Base-by-base conservation (phyloP, 1,139 yeast genomes). In the Diutina scorzettiae region DNA sequence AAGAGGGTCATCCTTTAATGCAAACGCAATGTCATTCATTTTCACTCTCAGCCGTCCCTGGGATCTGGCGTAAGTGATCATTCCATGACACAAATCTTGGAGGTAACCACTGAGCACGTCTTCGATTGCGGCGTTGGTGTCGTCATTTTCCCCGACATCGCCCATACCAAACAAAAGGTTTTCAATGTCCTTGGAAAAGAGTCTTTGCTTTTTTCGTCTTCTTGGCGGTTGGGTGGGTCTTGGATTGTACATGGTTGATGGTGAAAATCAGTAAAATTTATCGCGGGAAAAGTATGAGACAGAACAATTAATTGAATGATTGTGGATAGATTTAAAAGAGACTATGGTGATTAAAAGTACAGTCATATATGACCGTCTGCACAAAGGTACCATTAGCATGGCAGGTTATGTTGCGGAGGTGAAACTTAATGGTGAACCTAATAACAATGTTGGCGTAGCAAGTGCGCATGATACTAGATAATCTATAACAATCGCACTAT, bases 21-120 rank as follows among this genome's bases (percentile, higher is more conserved):
- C 93, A 62, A 86, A 86, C 51, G 82, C 84, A 62, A 89, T 78
- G 57, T 89, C 97, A 47, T 86, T 95, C 43, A 87, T 80, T 53
- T 82, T 81, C 48, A 89, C 76, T 57, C 93, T 78, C 43, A 75
- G 75, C 41, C 94, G 69, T 39, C 80, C 79, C 17, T 62, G 53
- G 11, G 56, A 56, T 41, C 49, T 47, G 9, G 58, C 57, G 34
- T 46, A 54, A 66, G 72, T 51, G 82, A 78, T 47, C 46, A 52
- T 45, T 23, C 52, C 49, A 40, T 53, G 55, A 41, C 54, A 55
- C 30, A 86, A 66, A 52, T 82, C 89, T 4, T 78, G 72, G 40
- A 89, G 63, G 54, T 81, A 89, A 45, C 81, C 85, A 25, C 81
- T 76, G 14, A 89, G 70, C n/a, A 84, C 70, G 51, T 89, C 97